Evolutionary conservation across 768 basidiomycete genomes (phyloP).

Genomic region (Paxillus ammoniavirescens): DNA sequence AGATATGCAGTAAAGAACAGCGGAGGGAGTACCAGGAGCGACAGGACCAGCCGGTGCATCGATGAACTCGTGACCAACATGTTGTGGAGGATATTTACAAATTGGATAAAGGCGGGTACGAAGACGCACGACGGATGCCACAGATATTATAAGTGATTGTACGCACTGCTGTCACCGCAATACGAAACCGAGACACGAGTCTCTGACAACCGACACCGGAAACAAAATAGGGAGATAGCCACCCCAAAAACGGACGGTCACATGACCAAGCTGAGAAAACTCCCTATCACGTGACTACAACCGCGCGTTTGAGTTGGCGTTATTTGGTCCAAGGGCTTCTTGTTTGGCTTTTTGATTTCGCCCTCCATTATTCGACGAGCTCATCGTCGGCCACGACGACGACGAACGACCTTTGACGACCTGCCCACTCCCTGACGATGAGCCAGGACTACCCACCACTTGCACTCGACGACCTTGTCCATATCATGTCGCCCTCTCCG

Average conservation of each 20-base stretch:
- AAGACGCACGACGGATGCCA: neutral
- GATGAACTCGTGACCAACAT: conserved; percentile 11
- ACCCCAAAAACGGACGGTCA: conserved; percentile 10
- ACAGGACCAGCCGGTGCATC: conserved; percentile 22
- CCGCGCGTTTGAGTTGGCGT: conserved; percentile 38
- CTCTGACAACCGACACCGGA: no score
- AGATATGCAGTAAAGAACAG: conserved; percentile 60
- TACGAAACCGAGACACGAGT: neutral
- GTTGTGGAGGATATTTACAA: conserved; percentile 4
- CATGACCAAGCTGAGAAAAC: conserved; percentile 23
- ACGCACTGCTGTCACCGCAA: neutral
- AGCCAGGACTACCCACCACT: conserved; percentile 39
- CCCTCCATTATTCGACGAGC: conserved; percentile 8
- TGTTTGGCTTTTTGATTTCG: conserved; percentile 34
- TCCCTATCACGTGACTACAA: conserved; percentile 30
- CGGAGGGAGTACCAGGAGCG: conserved; percentile 60
- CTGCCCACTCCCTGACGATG: conserved; percentile 20
- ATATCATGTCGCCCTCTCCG: conserved; percentile 52
- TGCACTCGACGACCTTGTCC: conserved; percentile 55
- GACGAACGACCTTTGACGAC: conserved; percentile 4
- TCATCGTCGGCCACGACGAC: conserved; percentile 12
- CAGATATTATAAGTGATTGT: neutral
- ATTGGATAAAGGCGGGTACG: neutral
- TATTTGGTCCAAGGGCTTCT: conserved; percentile 18
- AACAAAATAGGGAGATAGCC: neutral